Percentiles rank a stretch among this genome's conserved stretches.
These are phyloP conservation scores for Clitoria ternatea DNA, from an alignment of 306 rosid genomes.

Conservation along the genomic window DNA sequence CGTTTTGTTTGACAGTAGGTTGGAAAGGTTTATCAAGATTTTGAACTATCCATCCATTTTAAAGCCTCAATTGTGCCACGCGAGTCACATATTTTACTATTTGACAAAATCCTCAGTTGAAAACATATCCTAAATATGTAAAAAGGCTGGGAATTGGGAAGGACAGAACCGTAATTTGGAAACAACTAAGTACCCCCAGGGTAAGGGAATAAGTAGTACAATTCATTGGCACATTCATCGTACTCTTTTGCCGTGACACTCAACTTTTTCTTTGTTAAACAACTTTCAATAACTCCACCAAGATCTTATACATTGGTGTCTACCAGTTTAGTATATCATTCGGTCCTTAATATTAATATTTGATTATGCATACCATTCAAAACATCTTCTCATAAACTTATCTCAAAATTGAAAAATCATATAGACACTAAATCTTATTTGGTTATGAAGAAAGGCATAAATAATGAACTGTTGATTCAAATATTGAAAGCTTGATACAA, in stretches of 20 bases:
- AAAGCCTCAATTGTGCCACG: not conserved
- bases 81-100: not conserved
- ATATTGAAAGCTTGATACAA: not conserved
- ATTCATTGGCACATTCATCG: not conserved
- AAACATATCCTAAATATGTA: not conserved
- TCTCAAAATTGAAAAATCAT: too few species aligned
- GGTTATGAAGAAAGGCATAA: not conserved
- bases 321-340: too few species aligned
- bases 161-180: constrained; percentile 16
- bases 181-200: not conserved
- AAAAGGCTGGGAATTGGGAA: not conserved
- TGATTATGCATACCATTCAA: too few species aligned
- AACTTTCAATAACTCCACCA: not conserved
- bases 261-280: not conserved
- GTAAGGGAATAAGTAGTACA: constrained; percentile 6
- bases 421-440: too few species aligned
- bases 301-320: not conserved
- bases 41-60: too few species aligned
- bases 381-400: too few species aligned
- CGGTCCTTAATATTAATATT: too few species aligned
- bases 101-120: not conserved
- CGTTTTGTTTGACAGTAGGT: too few species aligned
- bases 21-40: too few species aligned
- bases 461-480: not conserved
- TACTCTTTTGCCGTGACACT: not conserved